phyloP scores from a whole-genome alignment of 1,284 basidiomycete species.

The Vanrija sp. region DNA sequence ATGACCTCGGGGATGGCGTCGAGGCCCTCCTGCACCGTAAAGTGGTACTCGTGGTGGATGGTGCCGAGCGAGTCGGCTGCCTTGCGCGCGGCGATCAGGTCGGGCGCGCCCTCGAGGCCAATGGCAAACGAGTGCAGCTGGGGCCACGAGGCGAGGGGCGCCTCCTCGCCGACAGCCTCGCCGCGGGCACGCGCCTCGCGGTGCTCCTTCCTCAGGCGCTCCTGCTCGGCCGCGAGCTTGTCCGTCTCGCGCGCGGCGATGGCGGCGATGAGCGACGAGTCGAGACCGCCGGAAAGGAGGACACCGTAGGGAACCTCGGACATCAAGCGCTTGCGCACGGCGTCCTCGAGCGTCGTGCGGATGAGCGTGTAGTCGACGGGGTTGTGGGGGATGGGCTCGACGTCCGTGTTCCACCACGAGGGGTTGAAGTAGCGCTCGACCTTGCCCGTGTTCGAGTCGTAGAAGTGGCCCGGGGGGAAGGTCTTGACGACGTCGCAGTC shows the following conservation, averaged over 20 bases:
- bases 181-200: constrained; percentile 40
- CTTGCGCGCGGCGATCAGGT: constrained; percentile 88
- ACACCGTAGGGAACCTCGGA: constrained; percentile 97
- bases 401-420: constrained; percentile 78
- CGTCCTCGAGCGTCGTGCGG: constrained; percentile 79
- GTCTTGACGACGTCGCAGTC: constrained; percentile 93
- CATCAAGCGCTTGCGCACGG: constrained; percentile 95
- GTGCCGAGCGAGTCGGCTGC: constrained; percentile 93
- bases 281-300: constrained; percentile 88
- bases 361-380: constrained; percentile 66
- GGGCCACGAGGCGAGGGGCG: constrained; percentile 84
- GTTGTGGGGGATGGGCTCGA: constrained; percentile 58
- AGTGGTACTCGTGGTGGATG: constrained; percentile 95
- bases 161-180: constrained; percentile 40
- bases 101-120: constrained; percentile 91
- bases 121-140: constrained; percentile 98
- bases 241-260: constrained; percentile 97
- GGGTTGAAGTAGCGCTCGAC: constrained; percentile 81
- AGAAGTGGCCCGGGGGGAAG: constrained; percentile 97
- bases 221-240: constrained; percentile 77
- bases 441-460: constrained; percentile 72
- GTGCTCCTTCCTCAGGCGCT: constrained; percentile 59
- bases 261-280: constrained; percentile 92
- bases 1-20: constrained; percentile 98
- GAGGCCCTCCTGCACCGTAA: constrained; percentile 96